Conservation (phyloP, 2,329 filamentous ascomycete genomes). For the Colletotrichum tanaceti region DNA sequence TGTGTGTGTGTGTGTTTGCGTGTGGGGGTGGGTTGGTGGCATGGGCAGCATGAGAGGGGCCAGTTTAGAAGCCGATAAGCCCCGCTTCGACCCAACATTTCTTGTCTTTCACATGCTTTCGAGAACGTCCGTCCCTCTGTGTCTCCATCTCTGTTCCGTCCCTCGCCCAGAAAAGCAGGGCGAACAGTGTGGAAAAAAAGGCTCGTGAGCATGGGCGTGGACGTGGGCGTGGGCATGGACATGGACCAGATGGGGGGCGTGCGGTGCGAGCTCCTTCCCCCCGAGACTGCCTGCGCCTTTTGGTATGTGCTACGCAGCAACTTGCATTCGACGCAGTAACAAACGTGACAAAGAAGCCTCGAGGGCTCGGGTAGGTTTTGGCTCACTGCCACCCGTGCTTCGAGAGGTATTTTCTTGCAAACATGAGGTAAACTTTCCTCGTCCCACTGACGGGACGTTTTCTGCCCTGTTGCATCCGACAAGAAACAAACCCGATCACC, state of each 20-base stretch:
- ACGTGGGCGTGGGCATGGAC: not conserved
- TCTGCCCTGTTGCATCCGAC: conserved; percentile 12
- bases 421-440: conserved; percentile 17
- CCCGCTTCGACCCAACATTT: conserved; percentile 41
- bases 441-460: conserved; percentile 9
- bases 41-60: conserved; percentile 33
- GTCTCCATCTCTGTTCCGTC: not conserved
- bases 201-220: conserved; percentile 2
- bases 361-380: conserved; percentile 1
- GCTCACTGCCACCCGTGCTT: conserved; percentile 5
- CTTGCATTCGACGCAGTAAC: conserved; percentile 4
- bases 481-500: not conserved
- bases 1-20: no score
- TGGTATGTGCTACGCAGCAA: not conserved
- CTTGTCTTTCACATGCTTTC: conserved; percentile 38
- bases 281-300: no score
- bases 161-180: conserved; percentile 2
- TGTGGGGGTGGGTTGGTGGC: not conserved
- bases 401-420: conserved; percentile 11
- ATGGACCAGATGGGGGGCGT: conserved; percentile 8
- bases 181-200: conserved; percentile 3
- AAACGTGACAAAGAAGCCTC: conserved; percentile 6
- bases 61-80: conserved; percentile 30
- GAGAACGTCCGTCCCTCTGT: not conserved
- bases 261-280: conserved; percentile 16